Conservation (phyloP, 345 rosid species). For the Kandelia obovata region DNA sequence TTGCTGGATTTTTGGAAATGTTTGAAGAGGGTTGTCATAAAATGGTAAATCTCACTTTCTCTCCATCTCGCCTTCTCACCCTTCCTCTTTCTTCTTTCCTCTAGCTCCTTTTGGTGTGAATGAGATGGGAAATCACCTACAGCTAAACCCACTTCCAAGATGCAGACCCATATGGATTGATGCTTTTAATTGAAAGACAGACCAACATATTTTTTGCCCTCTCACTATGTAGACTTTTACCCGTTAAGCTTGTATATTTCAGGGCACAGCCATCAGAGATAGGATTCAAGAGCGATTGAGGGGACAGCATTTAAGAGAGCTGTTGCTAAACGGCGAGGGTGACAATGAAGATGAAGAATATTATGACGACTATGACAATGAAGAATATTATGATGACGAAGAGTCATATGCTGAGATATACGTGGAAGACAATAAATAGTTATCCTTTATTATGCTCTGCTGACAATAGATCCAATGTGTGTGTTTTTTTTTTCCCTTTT, state of each 20-base stretch:
- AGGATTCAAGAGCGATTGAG: constrained; percentile 71
- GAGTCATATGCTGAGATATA: constrained; percentile 40
- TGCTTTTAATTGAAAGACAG: neutral
- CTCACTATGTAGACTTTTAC: neutral
- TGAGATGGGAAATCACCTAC: too few species aligned
- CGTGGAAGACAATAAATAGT: constrained; percentile 27
- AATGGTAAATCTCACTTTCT: constrained; percentile 49
- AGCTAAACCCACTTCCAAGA: too few species aligned
- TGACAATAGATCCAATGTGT: constrained; percentile 1
- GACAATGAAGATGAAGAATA: constrained; percentile 24
- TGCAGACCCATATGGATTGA: neutral
- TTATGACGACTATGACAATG: constrained; percentile 18
- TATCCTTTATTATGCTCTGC: neutral
- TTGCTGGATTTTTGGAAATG: constrained; percentile 97
- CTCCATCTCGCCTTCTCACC: neutral
- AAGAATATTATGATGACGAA: constrained; percentile 27
- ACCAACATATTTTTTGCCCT: neutral
- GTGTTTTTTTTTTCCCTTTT: too few species aligned
- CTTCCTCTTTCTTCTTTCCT: neutral
- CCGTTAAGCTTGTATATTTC: neutral
- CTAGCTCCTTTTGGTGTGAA: neutral
- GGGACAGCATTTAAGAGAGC: constrained; percentile 38
- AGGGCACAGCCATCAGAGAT: constrained; percentile 90
- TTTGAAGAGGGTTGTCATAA: constrained; percentile 99
- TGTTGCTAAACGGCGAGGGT: constrained; percentile 37